Evolutionary conservation across 2,329 filamentous ascomycete species (phyloP), one percentile per base, ranked within the genome.

Genomic region (Penicillium olsonii): DNA sequence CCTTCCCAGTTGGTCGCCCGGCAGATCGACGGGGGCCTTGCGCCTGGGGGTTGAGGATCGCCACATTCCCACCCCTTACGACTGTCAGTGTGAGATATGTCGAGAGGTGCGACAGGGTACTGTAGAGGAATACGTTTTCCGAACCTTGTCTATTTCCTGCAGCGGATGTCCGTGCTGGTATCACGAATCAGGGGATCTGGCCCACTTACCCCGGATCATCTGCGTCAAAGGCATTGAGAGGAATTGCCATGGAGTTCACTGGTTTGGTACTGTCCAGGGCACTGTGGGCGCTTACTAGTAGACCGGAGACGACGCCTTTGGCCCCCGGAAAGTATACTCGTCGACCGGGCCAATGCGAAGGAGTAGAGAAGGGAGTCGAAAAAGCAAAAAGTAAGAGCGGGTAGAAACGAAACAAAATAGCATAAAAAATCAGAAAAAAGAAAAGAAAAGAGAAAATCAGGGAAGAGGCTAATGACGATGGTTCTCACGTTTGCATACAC

Each of bases 131-230:
- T 45, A 46, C 33, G 26, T 22, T 37, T 27, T 49, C 47, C 45
- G 42, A 61, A 50, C 52, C 54, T 48, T 45, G 59, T 55, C 51
- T 15, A 59, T 61, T 57, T 49, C 59, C 57, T 62, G 60, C 60
- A 61, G 58, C 59, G 54, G 60, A 62, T 59, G 58, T 62, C 60
- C 52, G 58, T 61, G 58, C 60, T 57, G 54, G 37, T 53, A n/a
- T 44, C 20, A 51, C 11, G 26, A 7, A 31, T 38, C 42, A 57
- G 48, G 53, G 42, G 59, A 62, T 62, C 59, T 55, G 59, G 59
- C 57, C 60, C 60, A 63, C 59, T 48, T 63, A 61, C 60, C 60
- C 60, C 60, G 56, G 60, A 63, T 62, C 56, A 51, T 53, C 34
- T 45, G 45, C 39, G 50, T 54, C 41, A 55, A 15, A 46, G 17